Conservation (phyloP, 768 basidiomycete species). For the Mycena indigotica region DNA sequence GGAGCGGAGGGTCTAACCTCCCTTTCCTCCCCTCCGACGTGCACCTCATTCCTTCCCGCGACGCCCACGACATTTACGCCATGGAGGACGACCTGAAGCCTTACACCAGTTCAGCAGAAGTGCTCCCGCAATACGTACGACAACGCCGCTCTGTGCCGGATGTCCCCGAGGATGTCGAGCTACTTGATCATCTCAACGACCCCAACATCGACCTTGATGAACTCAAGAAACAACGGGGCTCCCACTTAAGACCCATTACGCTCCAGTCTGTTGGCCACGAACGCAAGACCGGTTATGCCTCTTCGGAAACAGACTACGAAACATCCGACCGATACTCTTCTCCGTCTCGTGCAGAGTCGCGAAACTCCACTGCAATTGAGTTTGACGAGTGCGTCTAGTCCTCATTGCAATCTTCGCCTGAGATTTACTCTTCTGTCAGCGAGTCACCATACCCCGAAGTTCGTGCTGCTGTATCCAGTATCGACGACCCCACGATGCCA, state of each 20-base stretch:
- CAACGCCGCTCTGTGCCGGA: slow-evolving; percentile 2
- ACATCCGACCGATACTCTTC: slow-evolving; percentile 3
- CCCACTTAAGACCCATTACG: neutral
- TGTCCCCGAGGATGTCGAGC: slow-evolving; percentile 6
- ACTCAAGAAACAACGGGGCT: neutral
- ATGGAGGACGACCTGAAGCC: slow-evolving; percentile 9
- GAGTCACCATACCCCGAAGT: slow-evolving; percentile 92
- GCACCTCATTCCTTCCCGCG: neutral
- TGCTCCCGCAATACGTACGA: slow-evolving; percentile 3
- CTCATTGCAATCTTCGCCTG: neutral
- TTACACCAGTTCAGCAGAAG: slow-evolving; percentile 1
- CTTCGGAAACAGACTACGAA: neutral
- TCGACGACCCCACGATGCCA: slow-evolving; percentile 79
- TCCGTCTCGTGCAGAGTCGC: neutral
- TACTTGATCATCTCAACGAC: slow-evolving; percentile 6
- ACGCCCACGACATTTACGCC: neutral
- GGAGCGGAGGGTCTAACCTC: neutral
- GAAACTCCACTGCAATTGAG: slow-evolving; percentile 4
- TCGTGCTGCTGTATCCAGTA: slow-evolving; percentile 81
- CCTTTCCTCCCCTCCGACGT: neutral
- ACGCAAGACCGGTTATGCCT: neutral
- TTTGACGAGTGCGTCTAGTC: slow-evolving; percentile 7
- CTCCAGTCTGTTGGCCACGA: neutral
- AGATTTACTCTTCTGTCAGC: slow-evolving; percentile 36
- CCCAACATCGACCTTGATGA: slow-evolving; percentile 2